phyloP scores from a whole-genome alignment of 371 early-diverging fungal species.

The Actinomortierella ambigua region DNA sequence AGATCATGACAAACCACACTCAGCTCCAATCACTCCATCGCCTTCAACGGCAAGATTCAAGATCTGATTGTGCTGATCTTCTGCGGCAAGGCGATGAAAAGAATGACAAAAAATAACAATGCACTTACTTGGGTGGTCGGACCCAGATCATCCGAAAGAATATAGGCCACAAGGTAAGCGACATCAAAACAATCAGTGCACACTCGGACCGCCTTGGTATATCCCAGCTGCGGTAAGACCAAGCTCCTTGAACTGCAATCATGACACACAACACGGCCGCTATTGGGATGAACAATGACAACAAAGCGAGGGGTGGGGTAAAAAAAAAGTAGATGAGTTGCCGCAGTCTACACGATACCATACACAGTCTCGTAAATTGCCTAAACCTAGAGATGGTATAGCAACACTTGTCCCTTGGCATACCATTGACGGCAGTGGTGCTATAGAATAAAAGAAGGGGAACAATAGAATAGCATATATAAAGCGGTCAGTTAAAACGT shows the following conservation, averaged over 20 bases:
- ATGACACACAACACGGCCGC: constrained; percentile 69
- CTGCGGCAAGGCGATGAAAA: background rate
- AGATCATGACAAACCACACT: too few relatives aligned
- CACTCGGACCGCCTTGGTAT: constrained; percentile 62
- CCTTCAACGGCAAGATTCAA: too few relatives aligned
- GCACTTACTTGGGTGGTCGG: constrained; percentile 58
- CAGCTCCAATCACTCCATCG: background rate
- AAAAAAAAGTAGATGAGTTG: background rate
- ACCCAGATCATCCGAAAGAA: constrained; percentile 65
- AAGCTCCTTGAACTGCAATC: constrained; percentile 62
- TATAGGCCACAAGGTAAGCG: constrained; percentile 66
- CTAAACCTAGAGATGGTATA: background rate
- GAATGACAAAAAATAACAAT: background rate
- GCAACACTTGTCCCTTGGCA: background rate
- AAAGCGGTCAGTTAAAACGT: constrained; percentile 1
- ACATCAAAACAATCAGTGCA: constrained; percentile 69
- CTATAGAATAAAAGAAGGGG: constrained; percentile 27
- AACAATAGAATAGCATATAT: background rate
- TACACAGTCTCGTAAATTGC: background rate
- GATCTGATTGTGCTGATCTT: too few relatives aligned
- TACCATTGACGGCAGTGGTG: constrained; percentile 76
- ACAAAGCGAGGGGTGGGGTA: background rate
- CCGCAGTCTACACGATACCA: background rate
- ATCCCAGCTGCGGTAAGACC: constrained; percentile 66
- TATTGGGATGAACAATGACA: too few relatives aligned